phyloP scores from a whole-genome alignment of 1,284 basidiomycete species.

The Ustilago tritici region DNA sequence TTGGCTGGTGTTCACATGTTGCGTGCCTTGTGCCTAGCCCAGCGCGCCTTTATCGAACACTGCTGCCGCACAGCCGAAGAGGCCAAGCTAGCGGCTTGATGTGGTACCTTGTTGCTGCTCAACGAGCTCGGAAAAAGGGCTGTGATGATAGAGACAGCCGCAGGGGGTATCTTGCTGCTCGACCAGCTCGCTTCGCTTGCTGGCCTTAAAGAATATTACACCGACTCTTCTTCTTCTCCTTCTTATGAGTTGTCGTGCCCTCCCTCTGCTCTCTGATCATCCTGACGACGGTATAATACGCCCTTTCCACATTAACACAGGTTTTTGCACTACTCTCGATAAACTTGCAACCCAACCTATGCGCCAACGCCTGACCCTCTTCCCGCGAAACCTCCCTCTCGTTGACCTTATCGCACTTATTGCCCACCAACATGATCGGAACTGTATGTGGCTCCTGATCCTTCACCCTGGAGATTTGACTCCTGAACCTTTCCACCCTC shows the following conservation, averaged over 20 bases:
- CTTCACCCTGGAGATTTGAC: constrained; percentile 69
- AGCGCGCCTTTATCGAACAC: no score
- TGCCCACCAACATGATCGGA: constrained; percentile 88
- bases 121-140: no score
- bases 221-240: constrained; percentile 66
- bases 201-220: constrained; percentile 64
- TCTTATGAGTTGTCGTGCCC: constrained; percentile 48
- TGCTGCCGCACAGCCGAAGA: no score
- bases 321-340: constrained; percentile 71
- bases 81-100: no score
- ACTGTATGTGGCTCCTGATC: constrained; percentile 69
- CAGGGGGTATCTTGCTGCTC: no score
- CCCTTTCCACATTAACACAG: constrained; percentile 69
- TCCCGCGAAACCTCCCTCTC: constrained; percentile 79
- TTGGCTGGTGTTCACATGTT: no score
- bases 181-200: not conserved
- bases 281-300: constrained; percentile 69
- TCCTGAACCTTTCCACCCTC: constrained; percentile 69
- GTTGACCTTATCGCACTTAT: constrained; percentile 83
- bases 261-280: constrained; percentile 66
- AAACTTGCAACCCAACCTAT: constrained; percentile 69
- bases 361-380: constrained; percentile 68
- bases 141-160: no score
- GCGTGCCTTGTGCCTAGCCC: no score
- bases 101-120: no score